Evolutionary conservation across 176 grass and related monocot genomes (phyloP).

Genomic region (Oryza glaberrima): DNA sequence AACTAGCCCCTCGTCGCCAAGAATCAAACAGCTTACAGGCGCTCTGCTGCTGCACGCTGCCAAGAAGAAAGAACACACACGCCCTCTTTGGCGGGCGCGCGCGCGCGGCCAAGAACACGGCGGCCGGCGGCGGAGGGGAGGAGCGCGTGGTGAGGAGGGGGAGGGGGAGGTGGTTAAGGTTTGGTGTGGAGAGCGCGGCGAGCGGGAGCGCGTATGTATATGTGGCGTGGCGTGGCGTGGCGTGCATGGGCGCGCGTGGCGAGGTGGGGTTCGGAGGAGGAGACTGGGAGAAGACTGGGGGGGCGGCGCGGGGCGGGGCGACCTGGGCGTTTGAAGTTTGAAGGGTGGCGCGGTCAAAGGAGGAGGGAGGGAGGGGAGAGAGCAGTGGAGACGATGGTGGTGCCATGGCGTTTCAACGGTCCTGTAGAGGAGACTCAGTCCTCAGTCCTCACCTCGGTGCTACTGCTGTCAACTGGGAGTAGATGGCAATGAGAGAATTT

Average conservation of each 20-base stretch:
- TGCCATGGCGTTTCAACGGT: too few relatives aligned
- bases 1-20: neutral
- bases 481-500: too few relatives aligned
- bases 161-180: neutral
- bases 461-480: too few relatives aligned
- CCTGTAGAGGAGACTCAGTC: too few relatives aligned
- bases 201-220: neutral
- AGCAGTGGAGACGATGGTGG: too few relatives aligned
- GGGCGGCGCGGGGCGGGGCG: too few relatives aligned
- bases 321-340: neutral
- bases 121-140: neutral
- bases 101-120: neutral
- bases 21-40: neutral
- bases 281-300: neutral
- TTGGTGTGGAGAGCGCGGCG: neutral
- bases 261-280: too few relatives aligned
- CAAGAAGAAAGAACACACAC: neutral
- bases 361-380: too few relatives aligned
- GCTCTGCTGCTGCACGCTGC: neutral
- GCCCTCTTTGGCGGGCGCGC: too few relatives aligned
- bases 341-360: neutral
- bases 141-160: too few relatives aligned
- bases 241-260: neutral
- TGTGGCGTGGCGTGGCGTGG: neutral
- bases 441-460: too few relatives aligned